Evolutionary conservation across 192 early-diverging fungal genomes (phyloP), one percentile per base, ranked within the genome.

Genomic region (Coemansia sp.): DNA sequence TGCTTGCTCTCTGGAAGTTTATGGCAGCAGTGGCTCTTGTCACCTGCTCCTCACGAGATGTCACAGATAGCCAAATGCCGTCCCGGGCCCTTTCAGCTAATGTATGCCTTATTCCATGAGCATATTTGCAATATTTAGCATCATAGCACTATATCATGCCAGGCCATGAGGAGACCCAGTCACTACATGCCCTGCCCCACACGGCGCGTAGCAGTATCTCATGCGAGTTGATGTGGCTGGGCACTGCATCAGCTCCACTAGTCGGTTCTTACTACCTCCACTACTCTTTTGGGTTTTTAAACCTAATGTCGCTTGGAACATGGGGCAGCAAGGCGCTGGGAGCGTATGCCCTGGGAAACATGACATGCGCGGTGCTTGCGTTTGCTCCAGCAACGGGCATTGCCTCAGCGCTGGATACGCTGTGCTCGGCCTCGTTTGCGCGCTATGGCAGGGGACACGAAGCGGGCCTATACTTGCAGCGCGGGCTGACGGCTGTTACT

Each of bases 401-500:
- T 8, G 82, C 85, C 9, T 84, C 89, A 0, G 90, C 90, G 0
- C 79, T 93, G 9, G 91, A 93, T 53, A 93, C 90, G 5, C 69
- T 92, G 26, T 89, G 87, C 43, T 75, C 86, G 1, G 85, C 90
- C 42, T 82, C 88, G 3, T 92, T 82, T 72, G 87, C 88, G 11
- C 84, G 74, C 17, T 81, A 84, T 36, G 74, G 80, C 36, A 82
- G 84, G 18, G 82, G 83, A 24, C 70, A 58, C 14, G 72, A 86
- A 24, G 80, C 86, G 15, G 91, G 90, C n/a, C 68, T 90, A 0
- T 84, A 89, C 62, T 75, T 91, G 17, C 91, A 93, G 64, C 83
- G 95, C 12, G 90, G 88, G 0, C 80, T 98, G 17, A 66, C 93
- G n/a, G 85, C 94, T 0, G 38, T 72, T 26, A 83, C 92, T 33